Conservation (phyloP, 805 yeast species). For the Priceomyces castillae region DNA sequence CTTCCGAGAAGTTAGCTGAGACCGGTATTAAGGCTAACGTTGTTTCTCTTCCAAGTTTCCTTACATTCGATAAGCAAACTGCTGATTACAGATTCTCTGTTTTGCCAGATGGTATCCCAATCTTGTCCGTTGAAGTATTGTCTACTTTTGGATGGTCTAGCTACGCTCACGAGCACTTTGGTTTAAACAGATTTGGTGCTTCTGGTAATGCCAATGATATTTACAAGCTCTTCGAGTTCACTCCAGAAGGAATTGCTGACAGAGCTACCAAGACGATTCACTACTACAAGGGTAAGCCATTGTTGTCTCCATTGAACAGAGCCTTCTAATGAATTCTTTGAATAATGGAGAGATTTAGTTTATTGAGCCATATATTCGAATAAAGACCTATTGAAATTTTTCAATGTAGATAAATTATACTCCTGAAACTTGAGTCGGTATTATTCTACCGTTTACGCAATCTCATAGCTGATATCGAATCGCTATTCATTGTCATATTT, state of each 20-base stretch:
- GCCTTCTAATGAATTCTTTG: constrained; percentile 55
- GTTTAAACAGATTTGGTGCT: constrained; percentile 94
- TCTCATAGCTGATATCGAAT: no score
- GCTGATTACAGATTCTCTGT: constrained; percentile 78
- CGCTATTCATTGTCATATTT: no score
- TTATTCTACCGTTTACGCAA: no score
- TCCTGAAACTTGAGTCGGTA: no score
- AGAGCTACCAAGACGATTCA: constrained; percentile 78
- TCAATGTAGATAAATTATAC: no score
- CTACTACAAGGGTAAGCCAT: constrained; percentile 74
- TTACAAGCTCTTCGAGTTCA: constrained; percentile 84
- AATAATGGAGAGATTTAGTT: neutral
- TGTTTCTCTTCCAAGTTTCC: constrained; percentile 92
- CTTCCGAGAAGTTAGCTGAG: constrained; percentile 67
- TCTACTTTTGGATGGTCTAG: constrained; percentile 89
- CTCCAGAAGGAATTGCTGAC: constrained; percentile 86
- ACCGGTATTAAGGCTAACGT: constrained; percentile 73
- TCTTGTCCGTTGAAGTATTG: constrained; percentile 90
- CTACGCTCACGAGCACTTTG: constrained; percentile 95
- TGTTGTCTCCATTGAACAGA: constrained; percentile 72
- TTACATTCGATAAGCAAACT: constrained; percentile 82
- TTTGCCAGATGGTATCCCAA: constrained; percentile 93
- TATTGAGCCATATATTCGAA: neutral
- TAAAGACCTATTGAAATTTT: neutral
- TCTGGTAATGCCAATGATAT: constrained; percentile 86